These are phyloP conservation scores for Sphagnurus paluster DNA, from an alignment of 1,284 basidiomycete species.

Conservation along the genomic window DNA sequence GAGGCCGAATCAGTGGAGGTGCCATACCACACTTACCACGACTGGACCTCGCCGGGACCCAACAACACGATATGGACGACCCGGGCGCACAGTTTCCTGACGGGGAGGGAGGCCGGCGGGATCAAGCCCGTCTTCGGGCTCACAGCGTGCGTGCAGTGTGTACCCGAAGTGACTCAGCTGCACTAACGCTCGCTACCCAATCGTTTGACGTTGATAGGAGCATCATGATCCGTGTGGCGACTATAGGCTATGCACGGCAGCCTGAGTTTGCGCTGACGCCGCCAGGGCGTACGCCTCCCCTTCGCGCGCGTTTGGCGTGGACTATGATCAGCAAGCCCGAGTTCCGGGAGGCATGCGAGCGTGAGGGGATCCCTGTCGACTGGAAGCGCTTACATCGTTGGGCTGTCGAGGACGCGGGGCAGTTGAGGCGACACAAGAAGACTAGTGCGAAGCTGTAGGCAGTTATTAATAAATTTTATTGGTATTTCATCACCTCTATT, in stretches of 20 bases:
- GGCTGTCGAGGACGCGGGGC: conserved; percentile 18
- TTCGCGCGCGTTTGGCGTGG: conserved; percentile 59
- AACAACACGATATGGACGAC: conserved; percentile 27
- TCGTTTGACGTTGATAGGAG: too few relatives aligned
- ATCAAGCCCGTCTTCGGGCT: conserved; percentile 83
- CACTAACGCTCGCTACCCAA: too few relatives aligned
- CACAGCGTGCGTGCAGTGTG: conserved; percentile 80
- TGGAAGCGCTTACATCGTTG: conserved; percentile 20
- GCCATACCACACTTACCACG: conserved; percentile 65
- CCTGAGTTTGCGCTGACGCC: conserved; percentile 68
- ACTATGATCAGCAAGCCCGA: conserved; percentile 48
- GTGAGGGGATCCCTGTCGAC: conserved; percentile 45
- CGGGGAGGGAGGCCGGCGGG: conserved; percentile 77
- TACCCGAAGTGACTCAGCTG: too few relatives aligned
- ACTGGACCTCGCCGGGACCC: conserved; percentile 50
- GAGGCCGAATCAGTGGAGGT: conserved; percentile 56
- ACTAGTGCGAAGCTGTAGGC: conserved; percentile 5
- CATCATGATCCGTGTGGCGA: conserved; percentile 71
- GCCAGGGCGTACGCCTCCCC: conserved; percentile 52
- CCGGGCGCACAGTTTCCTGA: conserved; percentile 76
- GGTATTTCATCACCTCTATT: too few relatives aligned
- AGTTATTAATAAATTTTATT: conserved; percentile 9
- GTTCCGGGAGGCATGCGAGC: conserved; percentile 50
- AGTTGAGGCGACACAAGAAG: conserved; percentile 1
- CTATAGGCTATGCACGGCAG: conserved; percentile 59